phyloP scores from a whole-genome alignment of 208 protist species.

The Herpetomonas muscarum region DNA sequence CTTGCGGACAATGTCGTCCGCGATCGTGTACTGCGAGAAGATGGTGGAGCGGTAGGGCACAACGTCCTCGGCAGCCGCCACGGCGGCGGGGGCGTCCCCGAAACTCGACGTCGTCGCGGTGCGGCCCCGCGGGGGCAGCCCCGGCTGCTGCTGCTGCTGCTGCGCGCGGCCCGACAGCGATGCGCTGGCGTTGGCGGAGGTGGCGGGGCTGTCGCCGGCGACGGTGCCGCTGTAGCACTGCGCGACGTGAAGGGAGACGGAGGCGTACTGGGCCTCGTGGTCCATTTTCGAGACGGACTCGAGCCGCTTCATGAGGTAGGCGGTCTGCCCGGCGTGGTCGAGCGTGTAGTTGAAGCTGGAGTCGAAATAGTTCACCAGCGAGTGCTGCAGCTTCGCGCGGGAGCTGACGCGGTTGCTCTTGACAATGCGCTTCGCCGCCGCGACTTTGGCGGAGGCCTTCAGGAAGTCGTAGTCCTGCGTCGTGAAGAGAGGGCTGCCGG shows the following conservation, averaged over 20 bases:
- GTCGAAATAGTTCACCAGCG: slow-evolving; percentile 59
- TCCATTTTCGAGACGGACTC: slow-evolving; percentile 64
- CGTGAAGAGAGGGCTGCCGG: slow-evolving; percentile 9
- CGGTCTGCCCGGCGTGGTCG: slow-evolving; percentile 60
- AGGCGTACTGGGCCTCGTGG: slow-evolving; percentile 44
- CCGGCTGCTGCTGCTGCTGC: too few relatives aligned
- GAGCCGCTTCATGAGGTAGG: slow-evolving; percentile 51
- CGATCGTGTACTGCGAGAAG: slow-evolving; percentile 65
- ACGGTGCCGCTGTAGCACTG: slow-evolving; percentile 25
- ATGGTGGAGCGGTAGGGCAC: slow-evolving; percentile 13
- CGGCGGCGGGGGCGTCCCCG: slow-evolving; percentile 2
- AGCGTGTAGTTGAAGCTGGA: slow-evolving; percentile 67
- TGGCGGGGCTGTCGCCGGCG: neutral
- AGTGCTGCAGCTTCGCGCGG: slow-evolving; percentile 36
- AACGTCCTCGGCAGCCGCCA: neutral
- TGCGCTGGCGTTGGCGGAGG: too few relatives aligned
- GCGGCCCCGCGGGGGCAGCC: too few relatives aligned
- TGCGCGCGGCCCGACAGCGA: too few relatives aligned
- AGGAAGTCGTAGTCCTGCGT: slow-evolving; percentile 8
- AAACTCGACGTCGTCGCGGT: too few relatives aligned
- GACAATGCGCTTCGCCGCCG: slow-evolving; percentile 11
- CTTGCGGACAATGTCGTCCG: slow-evolving; percentile 75
- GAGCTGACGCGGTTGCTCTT: slow-evolving; percentile 13
- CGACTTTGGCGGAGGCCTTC: slow-evolving; percentile 1
- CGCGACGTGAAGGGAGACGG: slow-evolving; percentile 39